These are phyloP conservation scores for Hemerocallis citrina DNA, from an alignment of 106 monocot species.

Conservation along the genomic window DNA sequence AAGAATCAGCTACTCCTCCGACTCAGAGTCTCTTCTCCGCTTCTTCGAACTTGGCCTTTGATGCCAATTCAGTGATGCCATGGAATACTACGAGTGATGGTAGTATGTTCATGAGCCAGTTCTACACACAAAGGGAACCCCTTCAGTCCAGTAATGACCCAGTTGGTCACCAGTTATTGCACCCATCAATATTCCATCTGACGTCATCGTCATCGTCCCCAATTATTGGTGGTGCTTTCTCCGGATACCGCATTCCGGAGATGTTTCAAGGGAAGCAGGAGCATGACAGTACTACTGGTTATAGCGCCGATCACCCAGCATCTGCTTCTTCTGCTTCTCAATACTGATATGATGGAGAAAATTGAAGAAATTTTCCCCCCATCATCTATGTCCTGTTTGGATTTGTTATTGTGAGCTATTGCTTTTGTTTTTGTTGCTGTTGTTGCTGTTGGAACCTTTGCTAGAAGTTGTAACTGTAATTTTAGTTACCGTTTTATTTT, in stretches of 20 bases:
- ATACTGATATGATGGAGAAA: constrained; percentile 2
- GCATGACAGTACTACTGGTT: constrained; percentile 4
- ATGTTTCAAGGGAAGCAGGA: constrained; percentile 55
- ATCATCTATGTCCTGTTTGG: not conserved
- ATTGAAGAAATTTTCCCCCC: not conserved
- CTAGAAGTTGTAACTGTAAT: constrained; percentile 1
- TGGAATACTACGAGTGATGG: constrained; percentile 23
- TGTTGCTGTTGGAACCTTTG: constrained; percentile 3
- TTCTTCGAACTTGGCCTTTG: constrained; percentile 12
- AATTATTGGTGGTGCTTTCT: constrained; percentile 18
- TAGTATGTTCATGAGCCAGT: constrained; percentile 20
- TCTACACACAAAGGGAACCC: constrained; percentile 65
- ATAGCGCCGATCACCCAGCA: not conserved
- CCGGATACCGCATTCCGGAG: constrained; percentile 45
- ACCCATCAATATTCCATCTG: not conserved
- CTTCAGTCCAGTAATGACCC: constrained; percentile 79
- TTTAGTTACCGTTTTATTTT: not conserved
- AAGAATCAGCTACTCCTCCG: constrained; percentile 29
- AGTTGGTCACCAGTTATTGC: not conserved
- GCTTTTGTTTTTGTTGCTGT: not conserved
- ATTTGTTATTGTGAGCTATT: not conserved
- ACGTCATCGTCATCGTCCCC: not conserved
- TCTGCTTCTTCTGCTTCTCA: constrained; percentile 26
- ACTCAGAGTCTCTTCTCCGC: not conserved
- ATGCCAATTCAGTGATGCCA: constrained; percentile 6